A percentile compares a stretch with the other conserved stretches of the same genome.
Conservation (phyloP, 768 basidiomycete genomes). For the Clavulina sp. region DNA sequence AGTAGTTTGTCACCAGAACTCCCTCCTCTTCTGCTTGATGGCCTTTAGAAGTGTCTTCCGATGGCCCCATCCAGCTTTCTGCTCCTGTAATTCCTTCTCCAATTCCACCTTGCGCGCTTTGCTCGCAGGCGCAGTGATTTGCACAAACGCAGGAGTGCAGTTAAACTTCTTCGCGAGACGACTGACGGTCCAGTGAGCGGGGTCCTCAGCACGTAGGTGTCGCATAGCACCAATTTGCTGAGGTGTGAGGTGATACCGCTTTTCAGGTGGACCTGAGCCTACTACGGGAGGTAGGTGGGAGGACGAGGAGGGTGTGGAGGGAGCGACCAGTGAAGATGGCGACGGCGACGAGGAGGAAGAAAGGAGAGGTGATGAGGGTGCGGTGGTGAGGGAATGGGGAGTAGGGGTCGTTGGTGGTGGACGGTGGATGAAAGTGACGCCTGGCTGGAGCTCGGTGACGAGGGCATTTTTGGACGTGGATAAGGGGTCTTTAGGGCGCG, state of each 20-base stretch:
- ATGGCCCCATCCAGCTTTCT: conserved; percentile 52
- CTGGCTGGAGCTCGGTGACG: conserved; percentile 21
- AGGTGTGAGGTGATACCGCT: conserved; percentile 26
- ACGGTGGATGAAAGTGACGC: conserved; percentile 62
- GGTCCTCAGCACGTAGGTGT: conserved; percentile 38
- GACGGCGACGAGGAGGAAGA: conserved; percentile 8
- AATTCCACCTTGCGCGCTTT: conserved; percentile 27
- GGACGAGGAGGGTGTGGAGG: not conserved
- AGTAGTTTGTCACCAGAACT: conserved; percentile 75
- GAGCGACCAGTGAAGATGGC: not conserved
- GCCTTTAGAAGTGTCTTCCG: conserved; percentile 41
- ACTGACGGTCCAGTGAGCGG: conserved; percentile 38
- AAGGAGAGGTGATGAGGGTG: conserved; percentile 57
- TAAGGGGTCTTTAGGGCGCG: conserved; percentile 16
- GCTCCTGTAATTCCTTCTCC: conserved; percentile 29
- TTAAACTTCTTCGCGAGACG: conserved; percentile 62
- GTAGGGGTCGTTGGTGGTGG: conserved; percentile 66
- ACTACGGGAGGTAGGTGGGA: not conserved
- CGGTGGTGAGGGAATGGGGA: conserved; percentile 49
- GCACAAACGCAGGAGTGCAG: conserved; percentile 52
- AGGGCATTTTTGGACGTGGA: conserved; percentile 12
- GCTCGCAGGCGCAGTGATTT: conserved; percentile 42
- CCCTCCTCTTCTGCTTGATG: conserved; percentile 47
- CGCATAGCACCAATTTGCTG: conserved; percentile 40
- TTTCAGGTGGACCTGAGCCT: conserved; percentile 14